phyloP scores from a whole-genome alignment of 441 rosid genomes.

The Populus hybrid region DNA sequence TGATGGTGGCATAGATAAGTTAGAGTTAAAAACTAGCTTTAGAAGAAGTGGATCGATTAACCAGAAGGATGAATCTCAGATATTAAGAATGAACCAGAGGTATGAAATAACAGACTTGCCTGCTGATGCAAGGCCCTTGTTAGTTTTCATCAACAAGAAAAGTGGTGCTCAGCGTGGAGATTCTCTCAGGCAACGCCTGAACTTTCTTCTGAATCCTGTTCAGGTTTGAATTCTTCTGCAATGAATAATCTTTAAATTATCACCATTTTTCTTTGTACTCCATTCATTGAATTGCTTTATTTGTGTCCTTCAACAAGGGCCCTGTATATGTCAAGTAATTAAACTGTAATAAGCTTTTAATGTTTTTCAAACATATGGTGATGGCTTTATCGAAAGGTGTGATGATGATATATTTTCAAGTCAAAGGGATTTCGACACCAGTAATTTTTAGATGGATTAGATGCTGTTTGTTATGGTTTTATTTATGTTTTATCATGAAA shows the following conservation, averaged over 20 bases:
- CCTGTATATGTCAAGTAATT: not conserved
- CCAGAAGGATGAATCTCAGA: slow-evolving; percentile 70
- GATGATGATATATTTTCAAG: not conserved
- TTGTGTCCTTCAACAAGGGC: not conserved
- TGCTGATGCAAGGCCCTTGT: slow-evolving; percentile 82
- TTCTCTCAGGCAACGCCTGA: slow-evolving; percentile 76
- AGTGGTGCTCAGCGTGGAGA: slow-evolving; percentile 96
- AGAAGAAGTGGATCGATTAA: slow-evolving; percentile 65
- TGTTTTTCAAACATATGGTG: not conserved
- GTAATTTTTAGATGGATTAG: not conserved
- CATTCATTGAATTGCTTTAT: not conserved
- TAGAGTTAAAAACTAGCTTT: slow-evolving; percentile 48
- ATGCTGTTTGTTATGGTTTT: not conserved
- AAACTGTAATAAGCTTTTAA: not conserved
- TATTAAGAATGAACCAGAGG: slow-evolving; percentile 62
- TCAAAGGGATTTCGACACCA: not conserved
- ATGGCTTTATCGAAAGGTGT: not conserved
- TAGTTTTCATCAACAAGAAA: slow-evolving; percentile 93
- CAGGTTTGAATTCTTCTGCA: slow-evolving; percentile 50
- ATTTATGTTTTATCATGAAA: not conserved
- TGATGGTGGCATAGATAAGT: slow-evolving; percentile 41
- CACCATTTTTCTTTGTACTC: not conserved
- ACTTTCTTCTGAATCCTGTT: slow-evolving; percentile 87
- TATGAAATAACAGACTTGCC: slow-evolving; percentile 84
- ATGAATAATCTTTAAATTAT: not conserved